Conservation (phyloP, 2,329 filamentous ascomycete genomes). For the Cucurbitaria berberidis region DNA sequence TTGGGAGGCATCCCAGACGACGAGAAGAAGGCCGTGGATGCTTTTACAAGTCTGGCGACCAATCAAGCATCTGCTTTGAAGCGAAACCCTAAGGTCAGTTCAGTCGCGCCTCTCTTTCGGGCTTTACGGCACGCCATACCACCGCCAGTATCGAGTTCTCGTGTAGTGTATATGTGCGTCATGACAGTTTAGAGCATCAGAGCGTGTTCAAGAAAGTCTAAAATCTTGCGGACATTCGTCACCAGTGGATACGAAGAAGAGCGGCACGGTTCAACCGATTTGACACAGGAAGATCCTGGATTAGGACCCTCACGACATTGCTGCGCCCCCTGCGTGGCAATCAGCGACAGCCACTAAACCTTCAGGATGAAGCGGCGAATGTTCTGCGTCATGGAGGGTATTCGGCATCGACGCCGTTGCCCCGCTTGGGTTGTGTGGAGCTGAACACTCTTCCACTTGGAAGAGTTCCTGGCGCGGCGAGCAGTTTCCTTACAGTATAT, state of each 20-base stretch:
- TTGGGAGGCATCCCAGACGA: constrained; percentile 63
- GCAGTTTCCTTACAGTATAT: neutral
- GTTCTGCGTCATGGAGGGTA: neutral
- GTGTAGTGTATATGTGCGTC: neutral
- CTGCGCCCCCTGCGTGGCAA: neutral
- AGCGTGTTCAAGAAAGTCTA: neutral
- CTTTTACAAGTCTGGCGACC: constrained; percentile 62
- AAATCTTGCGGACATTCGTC: neutral
- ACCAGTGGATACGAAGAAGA: neutral
- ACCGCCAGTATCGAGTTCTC: neutral
- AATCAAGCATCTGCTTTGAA: constrained; percentile 81
- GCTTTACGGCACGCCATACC: neutral
- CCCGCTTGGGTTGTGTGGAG: neutral
- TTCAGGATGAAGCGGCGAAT: neutral
- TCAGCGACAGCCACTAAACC: neutral
- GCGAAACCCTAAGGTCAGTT: constrained; percentile 79
- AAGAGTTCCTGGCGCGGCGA: neutral
- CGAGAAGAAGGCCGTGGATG: constrained; percentile 67
- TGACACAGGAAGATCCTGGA: neutral
- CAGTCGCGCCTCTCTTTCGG: constrained; percentile 13
- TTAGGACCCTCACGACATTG: neutral
- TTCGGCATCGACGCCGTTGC: neutral
- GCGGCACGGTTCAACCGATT: constrained; percentile 2
- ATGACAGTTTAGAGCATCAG: neutral
- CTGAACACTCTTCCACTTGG: neutral